These are phyloP conservation scores for Suaeda aralocaspica DNA, from an alignment of 148 eudicot species.

Conservation along the genomic window DNA sequence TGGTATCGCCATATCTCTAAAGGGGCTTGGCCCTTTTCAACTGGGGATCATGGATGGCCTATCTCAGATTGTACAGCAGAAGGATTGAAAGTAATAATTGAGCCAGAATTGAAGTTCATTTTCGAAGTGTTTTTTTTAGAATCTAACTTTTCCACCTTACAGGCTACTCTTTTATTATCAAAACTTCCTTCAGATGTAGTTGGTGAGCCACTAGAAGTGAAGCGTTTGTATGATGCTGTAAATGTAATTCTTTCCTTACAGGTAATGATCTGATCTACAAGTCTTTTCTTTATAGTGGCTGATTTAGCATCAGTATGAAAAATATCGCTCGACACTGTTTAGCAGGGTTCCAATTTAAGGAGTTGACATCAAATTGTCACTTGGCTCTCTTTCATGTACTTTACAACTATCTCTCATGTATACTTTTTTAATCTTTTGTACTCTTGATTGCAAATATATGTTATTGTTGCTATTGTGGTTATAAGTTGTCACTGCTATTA, in stretches of 20 bases:
- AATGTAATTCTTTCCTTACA: conserved; percentile 81
- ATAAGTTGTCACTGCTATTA: too few species aligned
- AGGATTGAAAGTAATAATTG: conserved; percentile 74
- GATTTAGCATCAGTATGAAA: not conserved
- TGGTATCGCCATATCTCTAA: conserved; percentile 98
- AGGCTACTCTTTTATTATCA: conserved; percentile 75
- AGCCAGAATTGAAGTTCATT: not conserved
- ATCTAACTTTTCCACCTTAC: conserved; percentile 22
- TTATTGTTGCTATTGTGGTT: too few species aligned
- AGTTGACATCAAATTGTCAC: not conserved
- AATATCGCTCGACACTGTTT: not conserved
- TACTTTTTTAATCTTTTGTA: not conserved
- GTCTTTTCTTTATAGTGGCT: too few species aligned
- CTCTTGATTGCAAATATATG: not conserved
- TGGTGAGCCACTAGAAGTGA: conserved; percentile 73
- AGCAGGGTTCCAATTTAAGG: not conserved
- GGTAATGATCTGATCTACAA: too few species aligned
- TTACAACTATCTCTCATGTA: not conserved
- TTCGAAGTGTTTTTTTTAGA: conserved; percentile 1
- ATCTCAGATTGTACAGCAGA: conserved; percentile 96
- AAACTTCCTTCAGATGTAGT: conserved; percentile 65
- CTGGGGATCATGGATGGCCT: conserved; percentile 98
- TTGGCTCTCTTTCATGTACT: not conserved
- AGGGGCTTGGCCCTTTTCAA: conserved; percentile 99
- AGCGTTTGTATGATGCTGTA: conserved; percentile 67